These are phyloP conservation scores for Pholiota microspora DNA, from an alignment of 768 basidiomycete genomes.

Conservation along the genomic window DNA sequence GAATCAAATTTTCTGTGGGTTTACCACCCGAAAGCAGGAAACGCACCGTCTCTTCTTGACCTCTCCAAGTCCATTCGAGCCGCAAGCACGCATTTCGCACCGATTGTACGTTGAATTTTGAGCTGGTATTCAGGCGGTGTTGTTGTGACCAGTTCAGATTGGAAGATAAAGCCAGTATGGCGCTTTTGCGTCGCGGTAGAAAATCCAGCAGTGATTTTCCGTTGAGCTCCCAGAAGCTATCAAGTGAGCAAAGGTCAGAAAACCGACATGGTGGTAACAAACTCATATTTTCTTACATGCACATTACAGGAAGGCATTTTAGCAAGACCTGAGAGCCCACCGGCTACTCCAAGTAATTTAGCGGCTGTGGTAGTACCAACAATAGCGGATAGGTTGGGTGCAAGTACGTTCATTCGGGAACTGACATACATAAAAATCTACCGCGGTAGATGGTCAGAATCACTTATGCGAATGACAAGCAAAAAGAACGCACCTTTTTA, in stretches of 20 bases:
- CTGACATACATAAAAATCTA: constrained; percentile 99
- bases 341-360: constrained; percentile 95
- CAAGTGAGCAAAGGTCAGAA: constrained; percentile 1
- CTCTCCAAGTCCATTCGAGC: constrained; percentile 95
- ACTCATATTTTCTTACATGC: no score
- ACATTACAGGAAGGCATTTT: constrained; percentile 97
- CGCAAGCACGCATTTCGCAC: constrained; percentile 87
- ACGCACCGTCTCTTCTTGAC: constrained; percentile 72
- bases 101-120: constrained; percentile 90
- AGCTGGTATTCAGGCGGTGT: constrained; percentile 89
- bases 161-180: constrained; percentile 97
- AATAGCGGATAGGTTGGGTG: constrained; percentile 97
- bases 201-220: constrained; percentile 90
- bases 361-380: constrained; percentile 99
- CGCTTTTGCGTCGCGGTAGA: constrained; percentile 84
- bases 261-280: no score
- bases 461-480: not conserved
- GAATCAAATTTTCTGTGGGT: not conserved
- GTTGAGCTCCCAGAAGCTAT: constrained; percentile 91
- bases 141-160: constrained; percentile 82
- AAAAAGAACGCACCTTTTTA: constrained; percentile 59
- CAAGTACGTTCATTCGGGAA: constrained; percentile 97
- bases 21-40: not conserved
- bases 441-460: not conserved
- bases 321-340: constrained; percentile 84